phyloP scores from a whole-genome alignment of 345 rosid species.

The Lenwebbia sp. region DNA sequence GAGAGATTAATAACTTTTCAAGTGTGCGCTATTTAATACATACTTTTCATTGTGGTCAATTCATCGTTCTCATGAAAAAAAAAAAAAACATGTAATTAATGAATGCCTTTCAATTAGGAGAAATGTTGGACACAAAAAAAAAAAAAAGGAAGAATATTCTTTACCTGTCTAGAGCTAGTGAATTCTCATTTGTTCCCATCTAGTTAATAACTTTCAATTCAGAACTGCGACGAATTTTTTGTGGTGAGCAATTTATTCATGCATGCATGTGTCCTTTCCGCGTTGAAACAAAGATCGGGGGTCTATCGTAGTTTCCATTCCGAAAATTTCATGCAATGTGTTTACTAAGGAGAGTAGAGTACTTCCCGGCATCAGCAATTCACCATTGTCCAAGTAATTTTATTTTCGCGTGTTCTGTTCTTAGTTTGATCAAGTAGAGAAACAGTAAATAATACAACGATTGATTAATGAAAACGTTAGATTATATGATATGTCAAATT shows the following conservation, averaged over 20 bases:
- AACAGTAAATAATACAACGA: neutral
- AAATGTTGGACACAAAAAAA: neutral
- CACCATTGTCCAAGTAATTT: neutral
- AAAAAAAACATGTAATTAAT: neutral
- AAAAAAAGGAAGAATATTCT: accelerated
- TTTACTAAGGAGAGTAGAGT: neutral
- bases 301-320: neutral
- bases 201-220: neutral
- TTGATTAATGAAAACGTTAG: neutral
- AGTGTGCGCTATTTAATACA: neutral
- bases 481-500: neutral
- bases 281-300: neutral
- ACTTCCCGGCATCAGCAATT: neutral
- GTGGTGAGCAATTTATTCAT: neutral
- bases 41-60: neutral
- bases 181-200: neutral
- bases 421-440: neutral
- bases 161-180: neutral
- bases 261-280: neutral
- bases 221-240: neutral
- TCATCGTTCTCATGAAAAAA: neutral
- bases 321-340: neutral
- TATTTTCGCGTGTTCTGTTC: neutral
- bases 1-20: neutral
- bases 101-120: neutral